phyloP scores from a whole-genome alignment of 305 asterid genomes.

The Solanum hybrid region DNA sequence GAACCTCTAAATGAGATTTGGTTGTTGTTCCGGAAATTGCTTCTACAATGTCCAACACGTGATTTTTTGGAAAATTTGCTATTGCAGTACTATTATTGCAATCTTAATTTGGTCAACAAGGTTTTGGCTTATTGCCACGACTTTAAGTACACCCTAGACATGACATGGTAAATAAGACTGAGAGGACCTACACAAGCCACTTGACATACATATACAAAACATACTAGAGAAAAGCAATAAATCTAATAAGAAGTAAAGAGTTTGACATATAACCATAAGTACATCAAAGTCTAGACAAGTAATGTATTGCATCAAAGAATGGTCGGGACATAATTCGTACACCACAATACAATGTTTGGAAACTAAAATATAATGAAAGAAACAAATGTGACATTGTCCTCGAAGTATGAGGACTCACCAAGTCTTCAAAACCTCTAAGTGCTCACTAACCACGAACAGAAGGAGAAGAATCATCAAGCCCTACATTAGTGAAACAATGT shows the following conservation, averaged over 20 bases:
- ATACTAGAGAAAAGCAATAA: background rate
- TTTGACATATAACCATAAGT: background rate
- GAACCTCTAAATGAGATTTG: background rate
- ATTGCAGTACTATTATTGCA: background rate
- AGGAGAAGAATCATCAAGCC: background rate
- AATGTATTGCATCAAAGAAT: background rate
- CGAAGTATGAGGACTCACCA: background rate
- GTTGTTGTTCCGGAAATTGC: background rate
- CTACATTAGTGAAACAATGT: background rate
- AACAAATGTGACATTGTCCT: background rate
- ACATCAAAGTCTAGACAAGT: background rate
- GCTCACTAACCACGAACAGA: background rate
- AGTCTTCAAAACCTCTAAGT: background rate
- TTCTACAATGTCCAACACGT: background rate
- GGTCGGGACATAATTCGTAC: background rate
- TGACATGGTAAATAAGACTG: background rate
- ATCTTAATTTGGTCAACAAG: background rate
- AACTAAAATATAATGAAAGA: background rate
- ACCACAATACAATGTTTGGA: background rate
- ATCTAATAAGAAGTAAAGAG: background rate
- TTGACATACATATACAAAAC: background rate
- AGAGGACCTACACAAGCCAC: background rate
- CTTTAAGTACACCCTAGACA: background rate
- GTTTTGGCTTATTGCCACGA: background rate
- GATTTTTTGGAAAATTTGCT: background rate